Conservation (phyloP, 2,329 filamentous ascomycete species). For the Xylaria sp. region DNA sequence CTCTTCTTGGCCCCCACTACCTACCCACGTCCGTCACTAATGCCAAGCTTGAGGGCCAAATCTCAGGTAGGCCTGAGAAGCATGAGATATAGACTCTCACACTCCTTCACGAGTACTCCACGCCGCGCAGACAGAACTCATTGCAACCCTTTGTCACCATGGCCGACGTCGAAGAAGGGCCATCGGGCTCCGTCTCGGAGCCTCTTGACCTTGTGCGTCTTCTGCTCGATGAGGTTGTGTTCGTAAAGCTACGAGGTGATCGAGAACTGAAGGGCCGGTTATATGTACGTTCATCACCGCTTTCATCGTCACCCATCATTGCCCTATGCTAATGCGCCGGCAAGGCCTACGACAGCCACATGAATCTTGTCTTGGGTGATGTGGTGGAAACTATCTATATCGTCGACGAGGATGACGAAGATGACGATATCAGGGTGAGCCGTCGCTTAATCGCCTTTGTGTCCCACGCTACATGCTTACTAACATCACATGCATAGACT, state of each 20-base stretch:
- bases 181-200: conserved; percentile 82
- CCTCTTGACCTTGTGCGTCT: conserved; percentile 95
- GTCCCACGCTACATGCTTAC: conserved; percentile 11
- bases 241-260: conserved; percentile 96
- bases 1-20: not conserved
- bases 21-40: not conserved
- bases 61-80: not conserved
- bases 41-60: conserved; percentile 19
- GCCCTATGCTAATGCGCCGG: conserved; percentile 18
- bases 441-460: not conserved
- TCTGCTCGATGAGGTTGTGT: conserved; percentile 93
- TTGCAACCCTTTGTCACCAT: conserved; percentile 60
- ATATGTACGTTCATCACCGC: conserved; percentile 72
- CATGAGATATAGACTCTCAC: conserved; percentile 7
- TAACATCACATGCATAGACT: conserved; percentile 65
- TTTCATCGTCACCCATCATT: not conserved
- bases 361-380: conserved; percentile 94
- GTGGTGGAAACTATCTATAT: conserved; percentile 98
- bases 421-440: conserved; percentile 78
- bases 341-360: conserved; percentile 99
- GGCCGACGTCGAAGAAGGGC: conserved; percentile 84
- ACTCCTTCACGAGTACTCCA: not conserved
- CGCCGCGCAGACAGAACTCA: no score
- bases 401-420: conserved; percentile 87
- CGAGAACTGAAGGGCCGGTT: conserved; percentile 94